Percentiles rank a stretch among this genome's conserved stretches.
phyloP scores from a whole-genome alignment of 106 monocot genomes.

The Xerophyta viscosa region DNA sequence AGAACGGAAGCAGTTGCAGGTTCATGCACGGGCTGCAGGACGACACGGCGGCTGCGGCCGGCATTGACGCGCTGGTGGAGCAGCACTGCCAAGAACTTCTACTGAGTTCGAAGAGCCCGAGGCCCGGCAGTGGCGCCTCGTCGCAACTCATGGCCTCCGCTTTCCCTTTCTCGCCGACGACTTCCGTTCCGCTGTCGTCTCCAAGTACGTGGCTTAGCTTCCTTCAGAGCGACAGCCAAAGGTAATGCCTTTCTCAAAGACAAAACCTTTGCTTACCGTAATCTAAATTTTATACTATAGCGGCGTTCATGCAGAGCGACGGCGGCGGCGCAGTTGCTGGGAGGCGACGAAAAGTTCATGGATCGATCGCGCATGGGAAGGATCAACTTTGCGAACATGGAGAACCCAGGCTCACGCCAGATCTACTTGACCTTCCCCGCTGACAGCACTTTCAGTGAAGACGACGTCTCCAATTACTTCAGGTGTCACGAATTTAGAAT shows the following conservation, averaged over 20 bases:
- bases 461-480: slow-evolving; percentile 93
- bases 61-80: slow-evolving; percentile 46
- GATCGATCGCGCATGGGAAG: slow-evolving; percentile 53
- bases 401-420: slow-evolving; percentile 78
- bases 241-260: slow-evolving; percentile 25
- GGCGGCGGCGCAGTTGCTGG: slow-evolving; percentile 44
- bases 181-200: slow-evolving; percentile 21
- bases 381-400: slow-evolving; percentile 36
- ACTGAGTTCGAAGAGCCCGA: slow-evolving; percentile 66
- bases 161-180: slow-evolving; percentile 50
- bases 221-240: slow-evolving; percentile 59
- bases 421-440: slow-evolving; percentile 94
- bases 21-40: slow-evolving; percentile 63
- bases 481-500: no score
- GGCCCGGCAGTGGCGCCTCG: slow-evolving; percentile 12
- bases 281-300: no score
- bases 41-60: slow-evolving; percentile 14
- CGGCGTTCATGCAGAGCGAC: no score
- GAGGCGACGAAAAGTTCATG: slow-evolving; percentile 62
- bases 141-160: slow-evolving; percentile 42
- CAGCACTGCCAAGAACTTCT: slow-evolving; percentile 72
- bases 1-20: slow-evolving; percentile 73
- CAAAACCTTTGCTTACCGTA: background rate
- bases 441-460: slow-evolving; percentile 88
- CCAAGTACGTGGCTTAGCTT: slow-evolving; percentile 52